Conservation (phyloP, 139 green algal species). For the Chlorella vulgaris region DNA sequence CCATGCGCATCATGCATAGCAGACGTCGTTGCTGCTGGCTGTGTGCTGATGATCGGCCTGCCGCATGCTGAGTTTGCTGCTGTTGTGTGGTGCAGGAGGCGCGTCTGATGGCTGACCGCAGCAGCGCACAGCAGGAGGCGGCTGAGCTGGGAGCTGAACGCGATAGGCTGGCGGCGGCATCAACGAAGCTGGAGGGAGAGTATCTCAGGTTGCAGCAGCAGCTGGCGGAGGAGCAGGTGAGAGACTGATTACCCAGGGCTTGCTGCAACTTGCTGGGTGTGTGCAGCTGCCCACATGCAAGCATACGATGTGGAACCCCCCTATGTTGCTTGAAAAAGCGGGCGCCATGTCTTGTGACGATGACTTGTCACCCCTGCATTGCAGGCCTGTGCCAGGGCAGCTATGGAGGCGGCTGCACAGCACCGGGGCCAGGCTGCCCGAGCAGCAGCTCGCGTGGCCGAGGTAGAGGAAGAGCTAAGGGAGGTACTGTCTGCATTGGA, state of each 20-base stretch:
- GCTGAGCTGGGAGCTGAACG: conserved; percentile 27
- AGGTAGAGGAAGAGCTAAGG: conserved; percentile 73
- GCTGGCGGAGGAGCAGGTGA: conserved; percentile 9
- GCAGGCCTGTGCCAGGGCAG: neutral
- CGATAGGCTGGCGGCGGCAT: conserved; percentile 3
- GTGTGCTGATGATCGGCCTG: no score
- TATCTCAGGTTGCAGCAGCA: neutral
- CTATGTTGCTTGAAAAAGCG: neutral
- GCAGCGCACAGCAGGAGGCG: conserved; percentile 24
- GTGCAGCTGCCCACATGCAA: neutral
- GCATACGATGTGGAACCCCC: neutral
- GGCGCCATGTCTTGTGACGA: neutral
- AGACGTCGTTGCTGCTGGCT: neutral
- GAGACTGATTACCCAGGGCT: no score
- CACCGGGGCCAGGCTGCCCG: conserved; percentile 38
- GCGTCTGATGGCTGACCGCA: conserved; percentile 34
- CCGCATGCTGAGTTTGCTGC: no score
- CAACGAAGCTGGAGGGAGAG: conserved; percentile 27
- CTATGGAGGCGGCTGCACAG: neutral
- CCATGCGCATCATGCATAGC: neutral
- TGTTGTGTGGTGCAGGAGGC: conserved; percentile 23
- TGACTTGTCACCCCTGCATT: neutral
- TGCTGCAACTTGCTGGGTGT: no score
- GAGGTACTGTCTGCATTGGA: conserved; percentile 61
- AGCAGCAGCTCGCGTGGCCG: conserved; percentile 40